A percentile compares a stretch with the other conserved stretches of the same genome.
These are phyloP conservation scores for Iberis pinnata DNA, from an alignment of 345 rosid species.

Conservation along the genomic window DNA sequence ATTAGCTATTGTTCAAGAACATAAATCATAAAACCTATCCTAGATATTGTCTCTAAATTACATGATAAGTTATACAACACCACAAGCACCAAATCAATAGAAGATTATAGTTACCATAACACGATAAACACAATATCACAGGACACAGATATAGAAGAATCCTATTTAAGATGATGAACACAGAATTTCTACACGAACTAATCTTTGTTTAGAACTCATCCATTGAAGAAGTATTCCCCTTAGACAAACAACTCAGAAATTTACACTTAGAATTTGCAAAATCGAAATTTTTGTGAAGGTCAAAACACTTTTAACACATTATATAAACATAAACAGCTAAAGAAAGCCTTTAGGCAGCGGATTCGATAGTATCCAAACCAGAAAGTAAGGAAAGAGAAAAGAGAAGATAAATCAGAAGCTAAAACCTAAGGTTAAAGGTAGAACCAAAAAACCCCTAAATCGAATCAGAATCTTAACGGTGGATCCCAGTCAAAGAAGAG, in stretches of 20 bases:
- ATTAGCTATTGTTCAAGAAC: not conserved
- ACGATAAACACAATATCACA: not conserved
- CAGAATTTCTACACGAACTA: slow-evolving; percentile 4
- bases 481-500: slow-evolving; percentile 23
- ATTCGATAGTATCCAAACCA: too few relatives aligned
- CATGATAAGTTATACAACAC: not conserved
- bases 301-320: too few relatives aligned
- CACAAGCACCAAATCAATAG: not conserved
- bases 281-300: too few relatives aligned
- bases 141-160: not conserved
- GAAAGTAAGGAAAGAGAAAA: too few relatives aligned
- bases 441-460: slow-evolving; percentile 11
- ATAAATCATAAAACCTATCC: not conserved
- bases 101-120: not conserved
- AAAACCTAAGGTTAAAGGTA: slow-evolving; percentile 22
- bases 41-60: not conserved
- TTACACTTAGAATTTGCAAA: slow-evolving; percentile 12
- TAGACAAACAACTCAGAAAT: slow-evolving; percentile 3
- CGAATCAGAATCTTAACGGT: slow-evolving; percentile 5
- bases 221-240: not conserved
- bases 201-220: slow-evolving; percentile 8
- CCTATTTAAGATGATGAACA: not conserved
- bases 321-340: too few relatives aligned
- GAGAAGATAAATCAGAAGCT: slow-evolving; percentile 23
- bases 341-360: too few relatives aligned